phyloP scores from a whole-genome alignment of 2,329 filamentous ascomycete species.

The Diplodia intermedia region DNA sequence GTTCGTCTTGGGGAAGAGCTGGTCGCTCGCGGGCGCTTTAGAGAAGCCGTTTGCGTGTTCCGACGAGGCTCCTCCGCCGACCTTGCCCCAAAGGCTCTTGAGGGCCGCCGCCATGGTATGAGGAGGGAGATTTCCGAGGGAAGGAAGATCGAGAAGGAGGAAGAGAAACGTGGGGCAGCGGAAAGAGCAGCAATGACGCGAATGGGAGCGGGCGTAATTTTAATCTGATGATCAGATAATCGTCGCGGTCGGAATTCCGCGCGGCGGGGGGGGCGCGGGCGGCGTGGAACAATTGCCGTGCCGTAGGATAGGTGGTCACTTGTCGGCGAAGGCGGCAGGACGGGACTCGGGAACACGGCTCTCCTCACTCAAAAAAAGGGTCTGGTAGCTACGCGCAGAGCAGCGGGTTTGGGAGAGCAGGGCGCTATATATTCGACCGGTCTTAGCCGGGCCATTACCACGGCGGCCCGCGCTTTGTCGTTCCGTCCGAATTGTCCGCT shows the following conservation, averaged over 20 bases:
- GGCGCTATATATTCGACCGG: neutral
- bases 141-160: neutral
- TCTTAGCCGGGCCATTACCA: neutral
- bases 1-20: slow-evolving; percentile 77
- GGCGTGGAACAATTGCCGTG: neutral
- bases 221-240: slow-evolving; percentile 31
- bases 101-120: slow-evolving; percentile 44
- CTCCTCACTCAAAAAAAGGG: neutral
- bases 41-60: slow-evolving; percentile 41
- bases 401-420: neutral
- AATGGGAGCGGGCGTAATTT: slow-evolving; percentile 9
- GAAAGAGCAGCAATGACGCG: slow-evolving; percentile 44
- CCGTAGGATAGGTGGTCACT: neutral
- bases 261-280: neutral
- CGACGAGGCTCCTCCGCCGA: neutral
- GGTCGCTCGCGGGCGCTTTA: slow-evolving; percentile 40
- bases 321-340: neutral
- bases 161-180: slow-evolving; percentile 34
- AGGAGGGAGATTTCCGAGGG: neutral
- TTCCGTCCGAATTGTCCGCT: neutral
- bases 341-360: neutral
- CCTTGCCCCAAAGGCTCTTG: slow-evolving; percentile 43
- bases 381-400: neutral
- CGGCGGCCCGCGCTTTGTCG: neutral
- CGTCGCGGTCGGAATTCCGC: slow-evolving; percentile 14